Conservation (phyloP, 2,329 filamentous ascomycete species). For the Penicillium sp. region DNA sequence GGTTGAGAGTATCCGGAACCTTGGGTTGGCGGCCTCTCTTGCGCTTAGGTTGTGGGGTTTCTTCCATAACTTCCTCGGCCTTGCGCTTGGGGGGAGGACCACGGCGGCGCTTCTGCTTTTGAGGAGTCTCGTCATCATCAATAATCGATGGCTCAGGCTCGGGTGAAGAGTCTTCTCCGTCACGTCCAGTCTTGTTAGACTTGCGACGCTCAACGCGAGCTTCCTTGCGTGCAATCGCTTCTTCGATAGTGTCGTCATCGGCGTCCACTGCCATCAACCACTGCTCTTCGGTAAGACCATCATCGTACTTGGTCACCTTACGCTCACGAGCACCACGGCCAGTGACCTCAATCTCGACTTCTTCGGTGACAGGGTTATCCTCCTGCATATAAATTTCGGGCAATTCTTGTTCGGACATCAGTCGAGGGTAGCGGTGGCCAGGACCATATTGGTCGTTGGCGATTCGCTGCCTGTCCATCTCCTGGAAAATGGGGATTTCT, state of each 20-base stretch:
- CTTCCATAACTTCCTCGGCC: slow-evolving; percentile 71
- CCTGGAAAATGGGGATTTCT: slow-evolving; percentile 74
- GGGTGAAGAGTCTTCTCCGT: slow-evolving; percentile 62
- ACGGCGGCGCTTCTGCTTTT: slow-evolving; percentile 77
- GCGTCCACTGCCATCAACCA: slow-evolving; percentile 98
- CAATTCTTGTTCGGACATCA: slow-evolving; percentile 83
- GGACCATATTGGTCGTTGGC: slow-evolving; percentile 70
- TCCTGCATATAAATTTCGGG: slow-evolving; percentile 93
- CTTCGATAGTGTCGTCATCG: slow-evolving; percentile 90
- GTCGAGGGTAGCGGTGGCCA: slow-evolving; percentile 65
- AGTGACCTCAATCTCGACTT: slow-evolving; percentile 68
- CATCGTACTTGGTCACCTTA: slow-evolving; percentile 91
- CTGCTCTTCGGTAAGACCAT: slow-evolving; percentile 96
- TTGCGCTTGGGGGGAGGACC: slow-evolving; percentile 81
- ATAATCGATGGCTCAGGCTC: slow-evolving; percentile 67
- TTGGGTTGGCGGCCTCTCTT: slow-evolving; percentile 73
- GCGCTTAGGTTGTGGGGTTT: slow-evolving; percentile 72
- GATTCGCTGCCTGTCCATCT: slow-evolving; percentile 73
- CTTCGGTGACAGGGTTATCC: slow-evolving; percentile 74
- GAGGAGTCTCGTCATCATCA: slow-evolving; percentile 78
- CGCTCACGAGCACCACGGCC: slow-evolving; percentile 94
- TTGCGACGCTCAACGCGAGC: slow-evolving; percentile 78
- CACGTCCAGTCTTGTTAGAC: slow-evolving; percentile 68
- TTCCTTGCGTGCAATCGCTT: slow-evolving; percentile 85
- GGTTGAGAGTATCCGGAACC: slow-evolving; percentile 62